Percentiles rank a stretch among this genome's conserved stretches.
Conservation (phyloP, 2,329 filamentous ascomycete genomes). For the Aspergillus fumigatiaffinis region DNA sequence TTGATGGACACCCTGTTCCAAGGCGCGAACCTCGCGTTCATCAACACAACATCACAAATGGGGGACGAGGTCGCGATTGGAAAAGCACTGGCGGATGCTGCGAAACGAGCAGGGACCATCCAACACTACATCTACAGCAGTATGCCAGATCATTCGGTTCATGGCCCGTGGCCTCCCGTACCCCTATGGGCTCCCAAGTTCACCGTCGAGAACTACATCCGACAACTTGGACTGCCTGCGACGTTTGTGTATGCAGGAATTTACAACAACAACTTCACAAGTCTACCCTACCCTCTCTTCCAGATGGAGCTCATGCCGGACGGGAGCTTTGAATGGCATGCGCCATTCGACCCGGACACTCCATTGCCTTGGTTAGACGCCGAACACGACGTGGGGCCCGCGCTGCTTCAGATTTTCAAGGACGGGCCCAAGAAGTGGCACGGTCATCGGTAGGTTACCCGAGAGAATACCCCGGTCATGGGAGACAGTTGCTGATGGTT, state of each 20-base stretch:
- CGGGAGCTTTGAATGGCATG: conserved; percentile 86
- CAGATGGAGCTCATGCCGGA: conserved; percentile 86
- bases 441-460: conserved; percentile 56
- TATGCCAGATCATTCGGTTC: conserved; percentile 89
- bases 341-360: conserved; percentile 85
- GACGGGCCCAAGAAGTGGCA: conserved; percentile 85
- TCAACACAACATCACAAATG: conserved; percentile 91
- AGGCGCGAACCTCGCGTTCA: conserved; percentile 84
- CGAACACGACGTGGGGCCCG: conserved; percentile 91
- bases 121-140: conserved; percentile 95
- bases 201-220: conserved; percentile 85
- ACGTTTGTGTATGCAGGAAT: conserved; percentile 97
- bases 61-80: conserved; percentile 91
- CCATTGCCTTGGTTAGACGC: conserved; percentile 93
- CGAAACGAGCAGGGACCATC: conserved; percentile 71
- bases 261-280: conserved; percentile 99
- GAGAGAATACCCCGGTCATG: neutral
- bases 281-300: conserved; percentile 85
- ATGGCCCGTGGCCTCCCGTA: conserved; percentile 76
- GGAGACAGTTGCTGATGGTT: conserved; percentile 8
- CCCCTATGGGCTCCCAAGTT: conserved; percentile 93
- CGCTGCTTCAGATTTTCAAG: conserved; percentile 90
- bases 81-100: conserved; percentile 80
- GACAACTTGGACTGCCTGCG: conserved; percentile 73
- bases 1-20: conserved; percentile 76